Evolutionary conservation across 495 filamentous ascomycete species (phyloP).

Genomic region (Penicillium odoratum): DNA sequence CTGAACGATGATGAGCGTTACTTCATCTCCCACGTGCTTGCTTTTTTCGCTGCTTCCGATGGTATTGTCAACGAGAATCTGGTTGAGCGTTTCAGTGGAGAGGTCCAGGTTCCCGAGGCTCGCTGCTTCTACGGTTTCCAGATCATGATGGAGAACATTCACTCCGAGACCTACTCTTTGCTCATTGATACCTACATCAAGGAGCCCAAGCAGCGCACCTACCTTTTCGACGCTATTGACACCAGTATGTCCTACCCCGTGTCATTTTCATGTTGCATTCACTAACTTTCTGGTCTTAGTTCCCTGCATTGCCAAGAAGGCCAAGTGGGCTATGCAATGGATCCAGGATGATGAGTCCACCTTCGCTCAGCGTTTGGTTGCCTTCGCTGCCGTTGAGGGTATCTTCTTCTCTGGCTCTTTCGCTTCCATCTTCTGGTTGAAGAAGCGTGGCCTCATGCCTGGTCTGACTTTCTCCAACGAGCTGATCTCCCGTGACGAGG

Average conservation of each 20-base stretch:
- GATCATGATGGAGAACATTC: conserved; percentile 99
- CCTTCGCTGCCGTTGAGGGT: conserved; percentile 96
- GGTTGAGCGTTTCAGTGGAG: conserved; percentile 93
- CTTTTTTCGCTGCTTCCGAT: conserved; percentile 99
- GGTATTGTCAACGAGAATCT: conserved; percentile 99
- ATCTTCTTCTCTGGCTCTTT: conserved; percentile 99
- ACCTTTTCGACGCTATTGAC: conserved; percentile 98
- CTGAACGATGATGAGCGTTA: conserved; percentile 95
- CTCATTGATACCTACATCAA: conserved; percentile 99
- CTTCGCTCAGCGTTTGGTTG: conserved; percentile 92
- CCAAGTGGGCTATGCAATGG: conserved; percentile 95
- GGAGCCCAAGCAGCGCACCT: conserved; percentile 91
- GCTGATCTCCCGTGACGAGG: conserved; percentile 98
- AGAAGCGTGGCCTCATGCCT: conserved; percentile 99
- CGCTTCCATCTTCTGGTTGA: conserved; percentile 99
- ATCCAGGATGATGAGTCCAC: conserved; percentile 89
- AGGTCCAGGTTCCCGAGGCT: conserved; percentile 96
- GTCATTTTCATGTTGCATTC: neutral
- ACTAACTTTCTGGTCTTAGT: conserved; percentile 52
- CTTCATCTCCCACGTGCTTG: conserved; percentile 97
- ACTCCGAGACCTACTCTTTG: conserved; percentile 98
- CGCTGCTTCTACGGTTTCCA: conserved; percentile 99
- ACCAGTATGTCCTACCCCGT: conserved; percentile 62
- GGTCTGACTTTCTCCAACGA: conserved; percentile 99
- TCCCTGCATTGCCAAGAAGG: conserved; percentile 95